Evolutionary conservation across 1,139 yeast genomes (phyloP).

Genomic region (Scheffersomyces quercinus): DNA sequence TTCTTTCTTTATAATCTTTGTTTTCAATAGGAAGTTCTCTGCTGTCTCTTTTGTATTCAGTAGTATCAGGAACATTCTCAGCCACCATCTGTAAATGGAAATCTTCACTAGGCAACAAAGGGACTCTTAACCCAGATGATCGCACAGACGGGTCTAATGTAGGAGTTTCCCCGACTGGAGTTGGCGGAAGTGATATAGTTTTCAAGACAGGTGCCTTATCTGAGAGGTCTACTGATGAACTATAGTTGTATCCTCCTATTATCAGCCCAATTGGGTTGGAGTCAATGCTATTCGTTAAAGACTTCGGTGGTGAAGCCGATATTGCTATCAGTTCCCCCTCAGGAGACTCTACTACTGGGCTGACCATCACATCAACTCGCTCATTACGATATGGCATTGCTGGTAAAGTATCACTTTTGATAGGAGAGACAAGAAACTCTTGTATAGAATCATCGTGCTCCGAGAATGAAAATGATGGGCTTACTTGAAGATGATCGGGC

Average conservation of each 20-base stretch:
- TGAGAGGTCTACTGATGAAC: slow-evolving; percentile 22
- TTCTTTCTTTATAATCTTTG: too few relatives aligned
- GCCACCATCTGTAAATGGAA: too few relatives aligned
- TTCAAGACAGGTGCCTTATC: neutral
- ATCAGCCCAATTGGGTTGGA: slow-evolving; percentile 30
- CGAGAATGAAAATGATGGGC: slow-evolving; percentile 22
- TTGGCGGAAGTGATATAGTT: neutral
- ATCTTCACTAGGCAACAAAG: too few relatives aligned
- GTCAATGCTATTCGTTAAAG: slow-evolving; percentile 10
- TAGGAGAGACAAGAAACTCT: slow-evolving; percentile 24
- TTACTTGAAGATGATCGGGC: neutral
- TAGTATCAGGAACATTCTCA: too few relatives aligned
- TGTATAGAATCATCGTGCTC: slow-evolving; percentile 29
- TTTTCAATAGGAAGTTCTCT: too few relatives aligned
- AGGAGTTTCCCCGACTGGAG: too few relatives aligned
- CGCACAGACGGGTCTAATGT: too few relatives aligned
- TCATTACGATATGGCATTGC: slow-evolving; percentile 3
- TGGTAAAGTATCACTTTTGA: slow-evolving; percentile 5
- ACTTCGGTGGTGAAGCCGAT: slow-evolving; percentile 4
- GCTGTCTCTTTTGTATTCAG: too few relatives aligned
- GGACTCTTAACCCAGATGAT: too few relatives aligned
- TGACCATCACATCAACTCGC: slow-evolving; percentile 3
- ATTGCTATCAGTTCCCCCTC: slow-evolving; percentile 3
- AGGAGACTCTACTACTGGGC: slow-evolving; percentile 14
- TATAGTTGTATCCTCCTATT: slow-evolving; percentile 31